Percentiles rank a stretch among this genome's conserved stretches.
phyloP scores from a whole-genome alignment of 108 stramenopile species.

The Bacterosira constricta region DNA sequence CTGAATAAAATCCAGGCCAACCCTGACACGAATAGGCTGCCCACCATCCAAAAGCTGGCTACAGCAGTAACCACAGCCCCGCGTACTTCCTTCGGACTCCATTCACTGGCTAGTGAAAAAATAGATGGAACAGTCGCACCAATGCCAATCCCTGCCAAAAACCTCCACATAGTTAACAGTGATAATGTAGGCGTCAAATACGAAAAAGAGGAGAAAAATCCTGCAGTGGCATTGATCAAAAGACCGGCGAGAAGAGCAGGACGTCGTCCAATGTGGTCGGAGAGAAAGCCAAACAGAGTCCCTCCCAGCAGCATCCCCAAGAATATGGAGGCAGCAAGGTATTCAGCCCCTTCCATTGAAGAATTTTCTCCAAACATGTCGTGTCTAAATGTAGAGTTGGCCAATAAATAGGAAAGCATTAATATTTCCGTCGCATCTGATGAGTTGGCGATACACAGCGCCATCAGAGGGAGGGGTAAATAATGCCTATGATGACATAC shows the following conservation, averaged over 20 bases:
- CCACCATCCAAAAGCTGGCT: constrained; percentile 91
- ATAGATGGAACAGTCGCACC: constrained; percentile 80
- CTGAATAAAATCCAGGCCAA: constrained; percentile 63
- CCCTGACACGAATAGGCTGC: constrained; percentile 75
- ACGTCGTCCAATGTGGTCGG: constrained; percentile 67
- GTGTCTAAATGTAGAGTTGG: constrained; percentile 51
- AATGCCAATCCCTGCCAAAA: constrained; percentile 73
- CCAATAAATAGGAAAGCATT: constrained; percentile 72
- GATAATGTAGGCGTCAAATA: constrained; percentile 24
- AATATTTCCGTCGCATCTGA: constrained; percentile 81
- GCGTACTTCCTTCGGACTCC: constrained; percentile 71
- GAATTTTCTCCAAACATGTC: constrained; percentile 22
- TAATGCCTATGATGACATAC: constrained; percentile 2
- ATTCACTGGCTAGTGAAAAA: constrained; percentile 72
- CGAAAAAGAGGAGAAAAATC: constrained; percentile 56
- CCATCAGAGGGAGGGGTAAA: constrained; percentile 52
- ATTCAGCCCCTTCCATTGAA: constrained; percentile 40
- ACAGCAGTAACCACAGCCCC: constrained; percentile 69
- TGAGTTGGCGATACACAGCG: constrained; percentile 72
- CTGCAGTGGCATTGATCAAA: constrained; percentile 59
- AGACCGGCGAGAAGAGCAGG: constrained; percentile 70
- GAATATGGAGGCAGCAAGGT: constrained; percentile 79
- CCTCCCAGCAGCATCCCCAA: constrained; percentile 85
- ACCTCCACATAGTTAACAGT: constrained; percentile 56
- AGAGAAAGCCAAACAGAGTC: constrained; percentile 58